phyloP scores from a whole-genome alignment of 805 yeast genomes.

The Ogataea salicorniae region DNA sequence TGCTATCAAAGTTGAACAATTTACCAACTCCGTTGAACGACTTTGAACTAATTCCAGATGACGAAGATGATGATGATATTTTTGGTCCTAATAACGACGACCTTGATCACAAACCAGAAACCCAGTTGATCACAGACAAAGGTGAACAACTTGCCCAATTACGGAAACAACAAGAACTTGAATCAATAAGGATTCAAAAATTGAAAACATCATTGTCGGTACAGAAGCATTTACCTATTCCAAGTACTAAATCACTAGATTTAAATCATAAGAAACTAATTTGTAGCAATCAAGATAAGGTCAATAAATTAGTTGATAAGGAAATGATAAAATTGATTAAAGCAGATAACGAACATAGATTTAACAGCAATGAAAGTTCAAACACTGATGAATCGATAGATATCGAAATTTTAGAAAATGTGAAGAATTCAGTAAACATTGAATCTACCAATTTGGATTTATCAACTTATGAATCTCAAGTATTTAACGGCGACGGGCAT shows the following conservation, averaged over 20 bases:
- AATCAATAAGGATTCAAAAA: background rate
- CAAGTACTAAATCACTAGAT: background rate
- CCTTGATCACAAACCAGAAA: background rate
- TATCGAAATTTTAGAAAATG: background rate
- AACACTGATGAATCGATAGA: no score
- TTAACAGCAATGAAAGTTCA: no score
- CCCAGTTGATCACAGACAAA: constrained; percentile 31
- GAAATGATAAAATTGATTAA: no score
- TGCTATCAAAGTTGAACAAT: constrained; percentile 3
- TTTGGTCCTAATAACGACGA: constrained; percentile 6
- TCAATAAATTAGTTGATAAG: no score
- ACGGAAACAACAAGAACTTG: background rate
- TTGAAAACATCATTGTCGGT: background rate
- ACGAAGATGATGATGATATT: constrained; percentile 27
- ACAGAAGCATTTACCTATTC: background rate
- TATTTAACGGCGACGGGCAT: background rate
- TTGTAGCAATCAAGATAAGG: no score
- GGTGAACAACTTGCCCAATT: background rate
- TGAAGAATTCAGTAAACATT: background rate
- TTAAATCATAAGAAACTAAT: no score
- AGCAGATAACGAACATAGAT: no score
- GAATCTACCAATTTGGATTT: background rate
- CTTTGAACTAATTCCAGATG: constrained; percentile 35
- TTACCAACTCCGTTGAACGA: constrained; percentile 32
- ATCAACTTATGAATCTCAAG: background rate